Evolutionary conservation across 225 moss, liverwort and hornwort species (phyloP).

Genomic region (Bryum argenteum): DNA sequence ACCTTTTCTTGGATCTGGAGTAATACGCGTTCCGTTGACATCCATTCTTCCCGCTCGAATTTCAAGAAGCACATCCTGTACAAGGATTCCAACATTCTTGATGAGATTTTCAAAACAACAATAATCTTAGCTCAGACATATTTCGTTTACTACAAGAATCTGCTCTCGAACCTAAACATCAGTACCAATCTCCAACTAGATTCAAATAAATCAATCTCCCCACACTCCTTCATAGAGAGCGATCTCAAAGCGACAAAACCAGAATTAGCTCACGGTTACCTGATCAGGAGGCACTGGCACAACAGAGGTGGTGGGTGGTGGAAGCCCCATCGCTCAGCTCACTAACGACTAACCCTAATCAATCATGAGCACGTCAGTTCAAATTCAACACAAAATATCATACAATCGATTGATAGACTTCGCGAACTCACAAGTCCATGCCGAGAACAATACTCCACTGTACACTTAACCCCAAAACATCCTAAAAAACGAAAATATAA

Average conservation of each 20-base stretch:
- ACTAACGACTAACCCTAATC: slow-evolving; percentile 38
- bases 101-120: not conserved
- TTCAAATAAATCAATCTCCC: not conserved
- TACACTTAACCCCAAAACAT: not conserved
- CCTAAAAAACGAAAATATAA: not conserved
- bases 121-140: not conserved
- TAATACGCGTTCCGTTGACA: slow-evolving; percentile 64
- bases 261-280: slow-evolving; percentile 26
- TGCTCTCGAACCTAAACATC: slow-evolving; percentile 12
- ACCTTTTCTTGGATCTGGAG: slow-evolving; percentile 86
- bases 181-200: not conserved
- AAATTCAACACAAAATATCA: not conserved
- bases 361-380: slow-evolving; percentile 11
- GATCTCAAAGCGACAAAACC: not conserved
- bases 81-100: slow-evolving; percentile 11
- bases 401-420: not conserved
- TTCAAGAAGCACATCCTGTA: slow-evolving; percentile 74
- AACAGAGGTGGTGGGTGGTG: slow-evolving; percentile 39
- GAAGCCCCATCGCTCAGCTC: slow-evolving; percentile 43
- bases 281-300: slow-evolving; percentile 61
- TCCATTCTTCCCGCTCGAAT: slow-evolving; percentile 90
- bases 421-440: not conserved
- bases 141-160: slow-evolving; percentile 5
- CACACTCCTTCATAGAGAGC: not conserved
- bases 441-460: not conserved